Conservation (phyloP, 805 yeast species). For the Jamesozyma rosinii region DNA sequence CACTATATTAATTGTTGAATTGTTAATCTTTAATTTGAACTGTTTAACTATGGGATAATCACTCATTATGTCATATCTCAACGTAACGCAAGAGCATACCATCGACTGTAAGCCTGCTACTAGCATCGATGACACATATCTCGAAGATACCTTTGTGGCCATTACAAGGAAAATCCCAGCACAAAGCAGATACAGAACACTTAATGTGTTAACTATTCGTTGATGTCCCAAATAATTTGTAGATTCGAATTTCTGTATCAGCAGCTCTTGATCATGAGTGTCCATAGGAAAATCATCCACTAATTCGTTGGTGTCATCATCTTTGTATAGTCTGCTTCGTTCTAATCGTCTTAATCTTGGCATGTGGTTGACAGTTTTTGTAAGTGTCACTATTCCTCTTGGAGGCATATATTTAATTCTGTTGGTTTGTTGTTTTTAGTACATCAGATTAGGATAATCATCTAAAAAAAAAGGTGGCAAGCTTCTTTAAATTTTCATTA, state of each 20-base stretch:
- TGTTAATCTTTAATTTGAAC: slow-evolving; percentile 14
- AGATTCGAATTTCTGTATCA: slow-evolving; percentile 21
- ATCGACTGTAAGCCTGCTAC: slow-evolving; percentile 19
- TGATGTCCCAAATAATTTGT: slow-evolving; percentile 16
- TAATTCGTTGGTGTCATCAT: slow-evolving; percentile 6
- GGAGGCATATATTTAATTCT: no score
- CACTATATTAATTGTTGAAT: slow-evolving; percentile 12
- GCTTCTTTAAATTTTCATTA: no score
- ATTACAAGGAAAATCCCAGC: slow-evolving; percentile 20
- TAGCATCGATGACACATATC: slow-evolving; percentile 5
- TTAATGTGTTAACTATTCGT: slow-evolving; percentile 13
- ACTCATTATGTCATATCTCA: slow-evolving; percentile 22
- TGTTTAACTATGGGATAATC: slow-evolving; percentile 12
- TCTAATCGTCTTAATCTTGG: slow-evolving; percentile 20
- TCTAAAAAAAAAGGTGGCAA: no score
- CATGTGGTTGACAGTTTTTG: slow-evolving; percentile 8
- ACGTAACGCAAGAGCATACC: slow-evolving; percentile 18
- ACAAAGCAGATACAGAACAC: slow-evolving; percentile 15
- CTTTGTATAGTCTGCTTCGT: slow-evolving; percentile 3
- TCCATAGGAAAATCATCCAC: slow-evolving; percentile 21
- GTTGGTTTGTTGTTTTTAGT: no score
- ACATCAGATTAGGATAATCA: no score
- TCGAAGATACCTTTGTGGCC: slow-evolving; percentile 10
- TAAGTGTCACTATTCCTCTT: not conserved
- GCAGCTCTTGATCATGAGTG: slow-evolving; percentile 27